Evolutionary conservation across 2,329 filamentous ascomycete genomes (phyloP), one percentile per base, ranked within the genome.

Genomic region (Dryadomyces quercivorus): DNA sequence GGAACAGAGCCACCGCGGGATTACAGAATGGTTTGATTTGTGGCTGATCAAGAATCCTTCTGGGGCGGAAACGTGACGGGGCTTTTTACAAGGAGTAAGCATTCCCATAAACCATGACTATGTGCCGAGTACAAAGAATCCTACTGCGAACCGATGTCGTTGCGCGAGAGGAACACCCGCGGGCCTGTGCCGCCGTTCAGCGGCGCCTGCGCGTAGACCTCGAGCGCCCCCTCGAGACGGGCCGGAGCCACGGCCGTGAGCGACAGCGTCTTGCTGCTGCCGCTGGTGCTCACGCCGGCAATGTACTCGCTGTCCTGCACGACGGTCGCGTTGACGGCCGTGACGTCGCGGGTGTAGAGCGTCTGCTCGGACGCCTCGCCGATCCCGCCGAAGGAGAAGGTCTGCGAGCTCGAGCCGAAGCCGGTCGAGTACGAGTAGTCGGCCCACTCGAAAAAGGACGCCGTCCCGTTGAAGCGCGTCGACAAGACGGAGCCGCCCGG

Each of bases 391-490:
- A 86, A 80, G 7, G 61, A 64, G 57, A 85, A 77, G 2, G 70
- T 66, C 65, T 87, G 82, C 55, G 71, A 71, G 7, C 78, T 81
- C 22, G 67, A 73, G 8, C 82, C 82, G 52, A 68, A 76, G 16
- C 77, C 77, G 16, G 67, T 75, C 50, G 74, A 74, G 51, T 64
- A 52, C 57, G 68, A 72, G 58, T 70, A 69, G 12, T 76, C 71
- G 38, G 63, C 73, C 53, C 64, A 65, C 52, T 71, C 69, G n/a
- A 73, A 68, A 63, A 81, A 86, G 34, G 63, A 67, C 5, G 81
- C 83, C 5, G 72, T 76, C 36, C 81, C 82, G 43, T 78, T 76
- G 58, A 82, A 77, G 44, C 63, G 72, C 0, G 81, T 85, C 2
- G 62, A 64, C 10, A 81, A 62, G 2, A 63, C 60, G 0, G 72